Evolutionary conservation across 306 rosid genomes (phyloP), one percentile per base, ranked within the genome.

Genomic region (Cucurbita maxima): DNA sequence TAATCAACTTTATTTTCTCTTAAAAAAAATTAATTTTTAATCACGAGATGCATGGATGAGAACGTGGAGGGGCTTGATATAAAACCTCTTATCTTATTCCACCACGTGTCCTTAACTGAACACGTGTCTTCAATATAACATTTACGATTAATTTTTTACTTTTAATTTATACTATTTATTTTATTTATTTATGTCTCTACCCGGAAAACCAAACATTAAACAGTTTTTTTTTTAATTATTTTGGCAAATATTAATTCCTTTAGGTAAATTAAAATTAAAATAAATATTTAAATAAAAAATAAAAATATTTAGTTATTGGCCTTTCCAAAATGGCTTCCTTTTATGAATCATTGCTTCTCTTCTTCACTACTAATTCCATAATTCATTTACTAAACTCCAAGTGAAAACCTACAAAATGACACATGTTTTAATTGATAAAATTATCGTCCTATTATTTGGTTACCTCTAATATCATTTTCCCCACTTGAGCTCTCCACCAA

Each of bases 281-380:
- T 22, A 22, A 22, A 22, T 22, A 22, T 22, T 22, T 22, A 22
- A 1, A 22, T 22, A n/a, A n/a, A n/a, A 22, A 22, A 22, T 22
- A 22, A 22, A 22, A 22, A 22, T 0, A 22, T 22, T 22, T 22
- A 47, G 5, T 82, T 19, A 77, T 88, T 88, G 82, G 87, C 87
- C 78, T 84, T 85, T 86, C 72, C 68, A 73, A 71, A 83, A 30
- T 72, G 75, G 37, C 75, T n/a, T 74, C 50, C 45, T 51, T 76
- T 30, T 22, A 50, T 70, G 74, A 50, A 44, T 66, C 54, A 43
- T 44, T 66, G 73, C 57, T 78, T 68, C 52, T 72, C 55, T 77
- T 72, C 77, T 77, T 83, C 79, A 81, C 71, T 79, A 70, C 71
- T 78, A 51, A 48, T 51, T 70, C 74, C 34, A 48, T 69, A 44